phyloP scores from a whole-genome alignment of 1,284 basidiomycete species.

The Naganishia cerealis region DNA sequence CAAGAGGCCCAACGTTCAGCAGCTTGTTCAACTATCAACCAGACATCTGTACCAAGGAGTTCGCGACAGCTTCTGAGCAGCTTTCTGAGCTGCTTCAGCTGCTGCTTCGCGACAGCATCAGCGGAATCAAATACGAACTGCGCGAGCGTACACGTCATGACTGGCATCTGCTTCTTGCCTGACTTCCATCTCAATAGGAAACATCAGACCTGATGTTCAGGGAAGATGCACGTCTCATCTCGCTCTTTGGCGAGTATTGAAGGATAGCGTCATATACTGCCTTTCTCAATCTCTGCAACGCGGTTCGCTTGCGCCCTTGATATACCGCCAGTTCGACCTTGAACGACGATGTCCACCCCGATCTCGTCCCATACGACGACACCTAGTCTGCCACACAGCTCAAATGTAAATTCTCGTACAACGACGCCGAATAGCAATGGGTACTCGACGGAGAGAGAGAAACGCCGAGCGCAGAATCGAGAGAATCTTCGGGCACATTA shows the following conservation, averaged over 20 bases:
- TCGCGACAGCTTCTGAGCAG: too few relatives aligned
- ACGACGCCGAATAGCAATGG: conserved; percentile 15
- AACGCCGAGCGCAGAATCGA: conserved; percentile 33
- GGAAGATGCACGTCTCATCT: neutral
- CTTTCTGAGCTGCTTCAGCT: too few relatives aligned
- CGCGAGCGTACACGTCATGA: too few relatives aligned
- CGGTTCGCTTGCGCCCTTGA: neutral
- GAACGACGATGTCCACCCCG: neutral
- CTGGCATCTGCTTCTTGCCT: too few relatives aligned
- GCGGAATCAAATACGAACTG: too few relatives aligned
- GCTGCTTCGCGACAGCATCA: too few relatives aligned
- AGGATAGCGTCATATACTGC: neutral
- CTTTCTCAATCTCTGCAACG: too few relatives aligned
- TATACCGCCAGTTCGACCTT: neutral
- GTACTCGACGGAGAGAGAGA: conserved; percentile 25
- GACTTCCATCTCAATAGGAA: too few relatives aligned
- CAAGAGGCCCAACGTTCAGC: too few relatives aligned
- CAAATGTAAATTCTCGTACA: conserved; percentile 2
- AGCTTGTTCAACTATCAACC: too few relatives aligned
- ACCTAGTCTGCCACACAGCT: neutral
- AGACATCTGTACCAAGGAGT: too few relatives aligned
- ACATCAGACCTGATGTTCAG: too few relatives aligned
- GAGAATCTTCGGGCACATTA: conserved; percentile 34
- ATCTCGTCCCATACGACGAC: neutral
- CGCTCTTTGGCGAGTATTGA: neutral